These are phyloP conservation scores for Myxozyma udenii DNA, from an alignment of 805 yeast genomes.

Conservation along the genomic window DNA sequence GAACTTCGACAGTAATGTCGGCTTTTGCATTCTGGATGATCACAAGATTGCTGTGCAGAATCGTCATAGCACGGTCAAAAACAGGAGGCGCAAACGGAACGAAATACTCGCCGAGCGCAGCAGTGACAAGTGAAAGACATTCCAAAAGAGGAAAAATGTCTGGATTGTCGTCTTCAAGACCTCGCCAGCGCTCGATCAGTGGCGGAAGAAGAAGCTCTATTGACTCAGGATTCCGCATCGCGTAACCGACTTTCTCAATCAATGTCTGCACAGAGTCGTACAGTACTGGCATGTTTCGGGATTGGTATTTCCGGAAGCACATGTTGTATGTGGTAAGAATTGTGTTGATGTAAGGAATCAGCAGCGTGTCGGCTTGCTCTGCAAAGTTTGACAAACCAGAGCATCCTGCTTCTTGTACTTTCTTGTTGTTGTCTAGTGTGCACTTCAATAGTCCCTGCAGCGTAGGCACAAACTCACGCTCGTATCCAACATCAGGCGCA, in stretches of 20 bases:
- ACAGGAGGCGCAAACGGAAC: slow-evolving; percentile 87
- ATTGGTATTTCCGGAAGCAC: slow-evolving; percentile 76
- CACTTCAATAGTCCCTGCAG: slow-evolving; percentile 70
- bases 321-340: slow-evolving; percentile 65
- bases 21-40: slow-evolving; percentile 59
- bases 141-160: slow-evolving; percentile 90
- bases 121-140: slow-evolving; percentile 88
- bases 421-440: slow-evolving; percentile 77
- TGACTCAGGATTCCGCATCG: slow-evolving; percentile 53
- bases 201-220: slow-evolving; percentile 73
- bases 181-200: slow-evolving; percentile 75
- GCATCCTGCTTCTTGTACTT: slow-evolving; percentile 94
- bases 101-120: slow-evolving; percentile 76
- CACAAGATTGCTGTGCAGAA: slow-evolving; percentile 65
- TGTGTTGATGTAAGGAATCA: slow-evolving; percentile 62
- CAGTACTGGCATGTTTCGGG: slow-evolving; percentile 72
- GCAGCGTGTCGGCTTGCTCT: slow-evolving; percentile 65
- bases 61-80: slow-evolving; percentile 70
- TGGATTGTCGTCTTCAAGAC: slow-evolving; percentile 68
- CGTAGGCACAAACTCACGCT: slow-evolving; percentile 70
- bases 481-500: slow-evolving; percentile 58
- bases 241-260: slow-evolving; percentile 68
- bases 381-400: slow-evolving; percentile 80
- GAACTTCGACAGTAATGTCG: slow-evolving; percentile 58
- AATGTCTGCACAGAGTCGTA: slow-evolving; percentile 91